phyloP scores from a whole-genome alignment of 228 moss, liverwort and hornwort genomes.

The Sphagnum magellanicum region DNA sequence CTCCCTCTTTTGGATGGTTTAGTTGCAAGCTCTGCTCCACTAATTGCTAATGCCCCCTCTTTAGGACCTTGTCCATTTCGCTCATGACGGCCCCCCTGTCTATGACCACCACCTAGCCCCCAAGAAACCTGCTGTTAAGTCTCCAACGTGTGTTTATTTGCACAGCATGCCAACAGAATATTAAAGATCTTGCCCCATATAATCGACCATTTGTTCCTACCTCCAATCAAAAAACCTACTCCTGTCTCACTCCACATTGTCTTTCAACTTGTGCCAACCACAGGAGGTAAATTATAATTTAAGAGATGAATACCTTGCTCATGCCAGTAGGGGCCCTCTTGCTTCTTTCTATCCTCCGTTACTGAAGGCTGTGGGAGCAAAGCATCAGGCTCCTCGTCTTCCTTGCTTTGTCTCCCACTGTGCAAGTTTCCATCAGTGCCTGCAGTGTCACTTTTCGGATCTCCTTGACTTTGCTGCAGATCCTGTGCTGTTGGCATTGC shows the following conservation, averaged over 20 bases:
- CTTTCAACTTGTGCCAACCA: too few species aligned
- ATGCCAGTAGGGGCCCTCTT: conserved; percentile 12
- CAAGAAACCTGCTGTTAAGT: conserved; percentile 5
- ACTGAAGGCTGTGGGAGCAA: conserved; percentile 10
- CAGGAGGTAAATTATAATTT: too few species aligned
- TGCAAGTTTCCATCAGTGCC: conserved; percentile 23
- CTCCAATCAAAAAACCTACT: too few species aligned
- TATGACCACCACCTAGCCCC: conserved; percentile 61
- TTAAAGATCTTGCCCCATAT: too few species aligned
- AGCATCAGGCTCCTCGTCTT: conserved; percentile 42
- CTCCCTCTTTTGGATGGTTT: conserved; percentile 79
- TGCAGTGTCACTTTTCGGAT: conserved; percentile 30
- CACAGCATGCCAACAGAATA: too few species aligned
- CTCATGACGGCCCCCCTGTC: conserved; percentile 77
- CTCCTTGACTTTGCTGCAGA: conserved; percentile 15
- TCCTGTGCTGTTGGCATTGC: conserved; percentile 28
- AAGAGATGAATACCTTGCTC: too few species aligned
- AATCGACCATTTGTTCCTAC: too few species aligned
- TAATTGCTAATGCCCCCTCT: conserved; percentile 51
- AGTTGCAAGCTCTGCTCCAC: conserved; percentile 54
- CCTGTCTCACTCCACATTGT: too few species aligned
- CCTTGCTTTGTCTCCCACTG: conserved; percentile 21
- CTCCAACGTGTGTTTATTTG: too few species aligned
- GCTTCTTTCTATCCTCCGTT: conserved; percentile 69
- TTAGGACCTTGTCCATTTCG: conserved; percentile 54